phyloP scores from a whole-genome alignment of 179 eudicot genomes.

The Camellia oleifera region DNA sequence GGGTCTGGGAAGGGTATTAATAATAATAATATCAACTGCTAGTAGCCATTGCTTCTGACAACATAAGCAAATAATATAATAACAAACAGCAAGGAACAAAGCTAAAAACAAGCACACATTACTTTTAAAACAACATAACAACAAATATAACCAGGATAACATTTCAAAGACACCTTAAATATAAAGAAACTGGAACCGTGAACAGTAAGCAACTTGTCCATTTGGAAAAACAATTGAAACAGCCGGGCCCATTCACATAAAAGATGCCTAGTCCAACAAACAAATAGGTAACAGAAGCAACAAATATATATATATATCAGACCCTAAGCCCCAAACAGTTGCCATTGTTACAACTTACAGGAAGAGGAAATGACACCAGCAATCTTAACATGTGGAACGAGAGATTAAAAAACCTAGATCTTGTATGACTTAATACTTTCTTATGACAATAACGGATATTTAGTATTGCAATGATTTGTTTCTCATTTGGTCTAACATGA shows the following conservation, averaged over 20 bases:
- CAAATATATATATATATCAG: neutral
- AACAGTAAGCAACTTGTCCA: neutral
- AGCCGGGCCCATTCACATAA: no score
- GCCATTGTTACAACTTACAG: neutral
- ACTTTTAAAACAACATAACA: neutral
- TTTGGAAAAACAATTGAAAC: neutral
- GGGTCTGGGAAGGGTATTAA: no score
- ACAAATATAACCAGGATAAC: neutral
- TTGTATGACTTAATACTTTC: neutral
- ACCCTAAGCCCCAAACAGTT: neutral
- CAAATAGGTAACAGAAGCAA: neutral
- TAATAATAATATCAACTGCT: no score
- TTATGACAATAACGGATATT: neutral
- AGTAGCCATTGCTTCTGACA: no score
- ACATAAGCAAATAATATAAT: no score
- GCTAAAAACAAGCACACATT: neutral
- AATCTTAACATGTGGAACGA: neutral
- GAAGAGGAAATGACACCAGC: neutral
- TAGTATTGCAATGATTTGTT: neutral
- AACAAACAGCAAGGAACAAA: no score
- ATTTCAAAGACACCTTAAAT: neutral
- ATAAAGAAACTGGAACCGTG: neutral
- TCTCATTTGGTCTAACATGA: neutral
- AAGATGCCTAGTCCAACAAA: neutral
- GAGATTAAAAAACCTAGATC: neutral